phyloP scores from a whole-genome alignment of 177 flowering plant species.

The Tripterygium wilfordii region DNA sequence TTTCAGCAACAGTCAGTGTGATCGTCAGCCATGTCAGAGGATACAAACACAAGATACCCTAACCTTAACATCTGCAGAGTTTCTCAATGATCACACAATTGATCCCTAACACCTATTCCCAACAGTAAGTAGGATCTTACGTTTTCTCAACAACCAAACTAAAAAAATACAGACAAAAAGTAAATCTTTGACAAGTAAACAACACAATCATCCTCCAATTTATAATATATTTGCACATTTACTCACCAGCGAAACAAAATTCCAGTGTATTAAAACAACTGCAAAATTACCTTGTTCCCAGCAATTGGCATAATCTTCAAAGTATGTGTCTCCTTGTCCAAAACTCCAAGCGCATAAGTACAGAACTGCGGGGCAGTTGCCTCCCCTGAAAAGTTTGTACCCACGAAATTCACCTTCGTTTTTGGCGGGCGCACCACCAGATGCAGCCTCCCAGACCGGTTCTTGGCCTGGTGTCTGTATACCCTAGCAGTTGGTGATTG shows the following conservation, averaged over 20 bases:
- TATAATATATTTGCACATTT: background rate
- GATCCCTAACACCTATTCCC: too few relatives aligned
- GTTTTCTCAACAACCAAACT: too few relatives aligned
- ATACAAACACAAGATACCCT: too few relatives aligned
- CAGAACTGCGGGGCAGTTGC: slow-evolving; percentile 49
- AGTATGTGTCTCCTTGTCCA: slow-evolving; percentile 54
- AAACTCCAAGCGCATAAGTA: slow-evolving; percentile 65
- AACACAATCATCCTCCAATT: too few relatives aligned
- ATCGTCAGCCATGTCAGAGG: too few relatives aligned
- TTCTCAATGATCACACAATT: too few relatives aligned
- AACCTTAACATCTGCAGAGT: too few relatives aligned
- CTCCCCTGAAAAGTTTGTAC: slow-evolving; percentile 68
- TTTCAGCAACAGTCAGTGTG: too few relatives aligned
- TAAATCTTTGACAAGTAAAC: background rate
- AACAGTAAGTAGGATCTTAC: too few relatives aligned
- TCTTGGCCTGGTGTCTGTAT: slow-evolving; percentile 22
- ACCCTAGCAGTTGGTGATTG: slow-evolving; percentile 22
- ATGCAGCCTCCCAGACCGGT: slow-evolving; percentile 33
- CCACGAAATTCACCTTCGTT: slow-evolving; percentile 60
- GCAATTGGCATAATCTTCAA: slow-evolving; percentile 77
- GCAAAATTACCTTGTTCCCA: slow-evolving; percentile 59
- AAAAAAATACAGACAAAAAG: too few relatives aligned
- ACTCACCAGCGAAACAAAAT: background rate
- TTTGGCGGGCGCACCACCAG: slow-evolving; percentile 52
- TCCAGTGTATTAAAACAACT: background rate